Evolutionary conservation across 2,329 filamentous ascomycete species (phyloP).

Genomic region (Aspergillus phoenicis): DNA sequence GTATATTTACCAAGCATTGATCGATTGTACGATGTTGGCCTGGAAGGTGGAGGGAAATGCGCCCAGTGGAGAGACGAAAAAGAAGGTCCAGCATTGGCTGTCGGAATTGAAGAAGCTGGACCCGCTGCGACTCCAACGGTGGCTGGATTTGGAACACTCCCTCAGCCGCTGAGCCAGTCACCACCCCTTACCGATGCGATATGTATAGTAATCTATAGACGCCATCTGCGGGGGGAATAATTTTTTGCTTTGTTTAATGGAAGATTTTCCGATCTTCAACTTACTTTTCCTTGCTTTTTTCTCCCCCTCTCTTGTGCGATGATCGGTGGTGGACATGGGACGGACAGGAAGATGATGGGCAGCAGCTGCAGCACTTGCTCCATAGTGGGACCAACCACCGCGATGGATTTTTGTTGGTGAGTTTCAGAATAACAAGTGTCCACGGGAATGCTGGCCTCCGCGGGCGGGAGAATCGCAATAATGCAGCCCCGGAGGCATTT

Average conservation of each 20-base stretch:
- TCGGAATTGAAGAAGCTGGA: slow-evolving; percentile 69
- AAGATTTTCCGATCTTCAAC: slow-evolving; percentile 9
- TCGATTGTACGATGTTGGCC: slow-evolving; percentile 71
- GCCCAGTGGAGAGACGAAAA: slow-evolving; percentile 43
- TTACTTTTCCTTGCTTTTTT: slow-evolving; percentile 10
- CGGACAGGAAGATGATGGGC: slow-evolving; percentile 13
- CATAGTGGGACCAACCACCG: slow-evolving; percentile 5
- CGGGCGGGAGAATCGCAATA: background rate
- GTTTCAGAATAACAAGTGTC: slow-evolving; percentile 20
- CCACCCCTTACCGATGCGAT: slow-evolving; percentile 18
- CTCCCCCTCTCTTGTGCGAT: slow-evolving; percentile 2
- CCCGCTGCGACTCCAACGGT: slow-evolving; percentile 72
- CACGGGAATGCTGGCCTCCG: slow-evolving; percentile 3
- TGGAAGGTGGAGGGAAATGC: slow-evolving; percentile 52
- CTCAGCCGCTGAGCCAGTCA: slow-evolving; percentile 35
- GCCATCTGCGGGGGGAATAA: slow-evolving; percentile 2
- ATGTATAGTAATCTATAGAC: background rate
- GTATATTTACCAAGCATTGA: slow-evolving; percentile 84
- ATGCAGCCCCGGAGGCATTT: background rate
- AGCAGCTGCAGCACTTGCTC: background rate
- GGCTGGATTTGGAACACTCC: slow-evolving; percentile 67
- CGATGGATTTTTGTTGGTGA: slow-evolving; percentile 3
- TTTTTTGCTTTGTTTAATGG: background rate
- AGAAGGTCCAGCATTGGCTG: slow-evolving; percentile 62
- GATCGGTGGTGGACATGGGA: background rate